Evolutionary conservation across 1,284 basidiomycete genomes (phyloP).

Genomic region (Apiotrichum mycotoxinovorans): DNA sequence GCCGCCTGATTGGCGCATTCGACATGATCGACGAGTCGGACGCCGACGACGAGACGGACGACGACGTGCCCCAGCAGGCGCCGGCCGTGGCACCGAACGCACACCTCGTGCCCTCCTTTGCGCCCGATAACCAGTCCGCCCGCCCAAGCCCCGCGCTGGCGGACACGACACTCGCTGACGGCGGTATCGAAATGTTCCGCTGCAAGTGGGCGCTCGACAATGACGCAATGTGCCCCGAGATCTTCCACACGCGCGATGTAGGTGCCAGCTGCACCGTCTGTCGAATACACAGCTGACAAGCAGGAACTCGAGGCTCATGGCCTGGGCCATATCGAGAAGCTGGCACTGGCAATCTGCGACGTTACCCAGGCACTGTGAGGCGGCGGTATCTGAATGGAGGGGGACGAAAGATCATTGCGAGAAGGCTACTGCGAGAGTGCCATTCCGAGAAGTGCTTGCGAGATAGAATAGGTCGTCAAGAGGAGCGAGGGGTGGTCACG

Average conservation of each 20-base stretch:
- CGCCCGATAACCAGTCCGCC: slow-evolving; percentile 5
- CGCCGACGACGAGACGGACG: slow-evolving; percentile 14
- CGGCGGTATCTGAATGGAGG: not conserved
- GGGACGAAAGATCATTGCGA: too few relatives aligned
- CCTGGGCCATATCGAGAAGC: slow-evolving; percentile 13
- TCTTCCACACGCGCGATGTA: slow-evolving; percentile 21
- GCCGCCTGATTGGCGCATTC: slow-evolving; percentile 34
- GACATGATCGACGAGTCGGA: slow-evolving; percentile 14
- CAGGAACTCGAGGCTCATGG: slow-evolving; percentile 19
- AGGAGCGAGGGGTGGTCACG: too few relatives aligned
- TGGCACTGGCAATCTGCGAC: not conserved
- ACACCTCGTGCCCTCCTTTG: slow-evolving; percentile 4
- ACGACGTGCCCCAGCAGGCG: slow-evolving; percentile 6
- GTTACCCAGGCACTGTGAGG: not conserved
- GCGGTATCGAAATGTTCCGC: slow-evolving; percentile 14
- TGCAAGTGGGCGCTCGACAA: slow-evolving; percentile 21
- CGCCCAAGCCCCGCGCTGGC: not conserved
- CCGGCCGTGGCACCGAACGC: not conserved
- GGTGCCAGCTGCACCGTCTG: not conserved
- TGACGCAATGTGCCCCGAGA: slow-evolving; percentile 11
- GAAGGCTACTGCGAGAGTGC: too few relatives aligned
- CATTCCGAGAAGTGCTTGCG: too few relatives aligned
- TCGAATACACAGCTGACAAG: slow-evolving; percentile 7
- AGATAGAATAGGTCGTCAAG: too few relatives aligned
- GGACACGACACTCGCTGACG: slow-evolving; percentile 13